Conservation (phyloP, 2,329 filamentous ascomycete species). For the Stagonosporopsis chrysanthemi region DNA sequence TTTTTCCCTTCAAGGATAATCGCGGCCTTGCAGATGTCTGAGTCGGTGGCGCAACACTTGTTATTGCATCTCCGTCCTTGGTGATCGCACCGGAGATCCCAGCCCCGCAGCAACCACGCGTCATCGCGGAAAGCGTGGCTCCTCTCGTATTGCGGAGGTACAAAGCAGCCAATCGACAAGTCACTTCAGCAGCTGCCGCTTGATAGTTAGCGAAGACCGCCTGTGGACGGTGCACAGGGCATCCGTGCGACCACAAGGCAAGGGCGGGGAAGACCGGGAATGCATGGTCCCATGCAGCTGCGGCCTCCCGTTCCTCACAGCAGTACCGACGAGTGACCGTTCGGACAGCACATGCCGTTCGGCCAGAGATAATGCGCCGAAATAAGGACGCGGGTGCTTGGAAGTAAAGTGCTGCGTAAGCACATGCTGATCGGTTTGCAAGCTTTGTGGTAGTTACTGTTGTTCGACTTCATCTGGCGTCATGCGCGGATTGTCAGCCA, state of each 20-base stretch:
- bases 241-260: conserved; percentile 16
- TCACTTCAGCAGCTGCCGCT: not conserved
- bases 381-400: not conserved
- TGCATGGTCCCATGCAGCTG: conserved; percentile 19
- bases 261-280: conserved; percentile 23
- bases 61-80: conserved; percentile 1
- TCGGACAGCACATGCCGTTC: conserved; percentile 13
- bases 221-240: not conserved
- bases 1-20: not conserved
- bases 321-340: conserved; percentile 12
- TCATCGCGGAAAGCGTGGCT: conserved; percentile 12
- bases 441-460: conserved; percentile 1
- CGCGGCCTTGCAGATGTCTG: conserved; percentile 13
- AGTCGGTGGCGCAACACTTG: conserved; percentile 4
- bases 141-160: conserved; percentile 6
- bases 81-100: conserved; percentile 4
- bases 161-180: conserved; percentile 2
- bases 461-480: conserved; percentile 14
- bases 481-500: conserved; percentile 34
- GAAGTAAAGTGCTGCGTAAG: not conserved
- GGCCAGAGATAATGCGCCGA: conserved; percentile 1
- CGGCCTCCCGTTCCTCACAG: conserved; percentile 19
- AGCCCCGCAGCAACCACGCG: conserved; percentile 7
- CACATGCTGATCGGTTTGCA: conserved; percentile 21
- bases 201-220: conserved; percentile 1